Percentiles rank a stretch among this genome's conserved stretches.
These are phyloP conservation scores for Gymnopilus junonius DNA, from an alignment of 768 basidiomycete species.

Conservation along the genomic window DNA sequence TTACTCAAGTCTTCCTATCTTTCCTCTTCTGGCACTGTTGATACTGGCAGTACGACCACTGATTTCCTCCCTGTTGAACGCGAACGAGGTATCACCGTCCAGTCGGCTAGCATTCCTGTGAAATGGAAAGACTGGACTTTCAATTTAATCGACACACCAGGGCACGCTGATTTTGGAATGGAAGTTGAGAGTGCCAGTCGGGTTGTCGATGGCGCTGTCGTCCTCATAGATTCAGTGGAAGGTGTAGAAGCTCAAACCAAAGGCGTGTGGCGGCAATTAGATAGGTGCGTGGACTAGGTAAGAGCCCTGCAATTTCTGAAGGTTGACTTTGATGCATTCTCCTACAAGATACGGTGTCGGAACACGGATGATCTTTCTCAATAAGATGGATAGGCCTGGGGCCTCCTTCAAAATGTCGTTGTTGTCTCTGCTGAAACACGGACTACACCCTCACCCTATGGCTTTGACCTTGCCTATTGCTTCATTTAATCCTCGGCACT, in stretches of 20 bases:
- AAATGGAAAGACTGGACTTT: slow-evolving; percentile 84
- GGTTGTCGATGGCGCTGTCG: slow-evolving; percentile 87
- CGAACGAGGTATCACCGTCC: slow-evolving; percentile 90
- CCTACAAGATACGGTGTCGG: slow-evolving; percentile 66
- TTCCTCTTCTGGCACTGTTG: slow-evolving; percentile 77
- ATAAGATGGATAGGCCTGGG: slow-evolving; percentile 88
- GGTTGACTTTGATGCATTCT: not conserved
- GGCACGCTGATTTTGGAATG: slow-evolving; percentile 97
- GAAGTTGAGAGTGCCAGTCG: slow-evolving; percentile 93
- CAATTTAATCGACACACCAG: slow-evolving; percentile 90
- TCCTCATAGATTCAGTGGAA: slow-evolving; percentile 88
- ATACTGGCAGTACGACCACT: slow-evolving; percentile 89
- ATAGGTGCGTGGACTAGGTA: slow-evolving; percentile 62
- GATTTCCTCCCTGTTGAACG: slow-evolving; percentile 90
- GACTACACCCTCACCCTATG: slow-evolving; percentile 77
- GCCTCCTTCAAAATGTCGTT: slow-evolving; percentile 78
- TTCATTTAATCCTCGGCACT: slow-evolving; percentile 70
- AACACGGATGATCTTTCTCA: slow-evolving; percentile 80
- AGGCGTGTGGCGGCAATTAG: slow-evolving; percentile 87
- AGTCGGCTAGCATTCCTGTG: slow-evolving; percentile 90
- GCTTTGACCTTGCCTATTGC: slow-evolving; percentile 75
- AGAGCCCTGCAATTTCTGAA: slow-evolving; percentile 15
- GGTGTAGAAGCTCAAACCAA: slow-evolving; percentile 91
- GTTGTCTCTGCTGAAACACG: slow-evolving; percentile 72
- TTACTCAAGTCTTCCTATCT: slow-evolving; percentile 77